Base-by-base conservation (phyloP, 129 eudicot genomes). In the Flaveria ramosissima region DNA sequence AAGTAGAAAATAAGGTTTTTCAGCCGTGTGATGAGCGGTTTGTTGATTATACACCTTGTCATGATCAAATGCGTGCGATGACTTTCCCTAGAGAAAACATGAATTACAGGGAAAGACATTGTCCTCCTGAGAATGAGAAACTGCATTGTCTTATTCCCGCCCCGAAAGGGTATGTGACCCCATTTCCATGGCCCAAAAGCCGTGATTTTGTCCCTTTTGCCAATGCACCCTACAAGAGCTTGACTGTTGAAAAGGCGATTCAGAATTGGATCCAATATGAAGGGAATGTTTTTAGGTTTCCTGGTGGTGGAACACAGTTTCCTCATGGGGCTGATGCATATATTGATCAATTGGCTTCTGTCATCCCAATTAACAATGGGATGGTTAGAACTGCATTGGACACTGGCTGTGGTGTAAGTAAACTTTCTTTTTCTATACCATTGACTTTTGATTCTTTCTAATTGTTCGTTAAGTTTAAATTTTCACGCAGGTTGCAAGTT, bases 151-250 rank as follows among this genome's bases (percentile, higher is more conserved):
- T 89, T 78, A 88, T 92, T 64, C 97, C 96, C 36, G 97, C 97
- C 24, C 97, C 97, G 12, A 76, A 84, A 59, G 97, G 97, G 36
- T 92, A 87, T 55, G 81, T 80, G 20, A 82, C 78, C 19, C 97
- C 90, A 13, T 89, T 92, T 77, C 91, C 90, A 32, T 92, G 96
- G 96, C 97, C 97, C 12, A 88, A 92, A 79, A 85, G 96, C 55
- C 84, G 93, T 64, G 96, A 89, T 70, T 87, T 80, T 72, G 97
- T 83, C 27, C 86, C 86, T 61, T 92, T 85, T 81, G 83, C 96
- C 50, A 92, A 89, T 78, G 93, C 83, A 41, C 97, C 97, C 75
- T 78, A 80, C 59, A 92, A 92, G 62, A 78, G 81, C 80, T 85
- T 92, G 87, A 86, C 96, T 1, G 89, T 85, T 47, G 96, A 92